A percentile compares a stretch with the other conserved stretches of the same genome.
Conservation (phyloP, 345 rosid species). For the Jatropha curcas region DNA sequence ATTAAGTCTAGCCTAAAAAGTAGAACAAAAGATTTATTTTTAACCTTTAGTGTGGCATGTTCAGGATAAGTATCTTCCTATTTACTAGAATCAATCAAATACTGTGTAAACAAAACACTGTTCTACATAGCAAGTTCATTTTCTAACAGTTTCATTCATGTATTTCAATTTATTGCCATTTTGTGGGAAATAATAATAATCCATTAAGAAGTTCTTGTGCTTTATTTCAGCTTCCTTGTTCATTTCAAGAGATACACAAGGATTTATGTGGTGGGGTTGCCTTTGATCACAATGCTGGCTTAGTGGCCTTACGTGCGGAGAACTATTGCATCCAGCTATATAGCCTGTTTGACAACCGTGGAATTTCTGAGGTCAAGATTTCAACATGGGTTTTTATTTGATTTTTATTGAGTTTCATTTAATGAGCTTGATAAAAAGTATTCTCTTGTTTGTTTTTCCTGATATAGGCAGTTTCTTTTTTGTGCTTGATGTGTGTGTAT, state of each 20-base stretch:
- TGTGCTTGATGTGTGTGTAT: neutral
- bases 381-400: neutral
- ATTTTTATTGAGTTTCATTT: neutral
- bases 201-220: neutral
- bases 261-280: constrained; percentile 55
- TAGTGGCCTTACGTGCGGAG: constrained; percentile 77
- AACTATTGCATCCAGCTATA: constrained; percentile 80
- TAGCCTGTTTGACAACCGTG: constrained; percentile 79
- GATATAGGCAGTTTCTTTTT: neutral
- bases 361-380: constrained; percentile 75
- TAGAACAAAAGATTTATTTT: too few relatives aligned
- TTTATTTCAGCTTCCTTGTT: constrained; percentile 68
- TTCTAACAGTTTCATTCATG: neutral
- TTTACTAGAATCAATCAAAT: neutral
- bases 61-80: neutral
- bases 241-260: constrained; percentile 49
- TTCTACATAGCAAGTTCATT: neutral
- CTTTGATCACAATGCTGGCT: constrained; percentile 64
- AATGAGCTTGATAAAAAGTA: neutral
- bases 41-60: too few relatives aligned
- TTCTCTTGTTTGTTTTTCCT: neutral
- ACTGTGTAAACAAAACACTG: neutral
- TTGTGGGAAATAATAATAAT: neutral
- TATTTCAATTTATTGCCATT: neutral
- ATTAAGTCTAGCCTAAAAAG: neutral